Evolutionary conservation across 495 filamentous ascomycete genomes (phyloP).

Genomic region (Aspergillus carlsbadensis): DNA sequence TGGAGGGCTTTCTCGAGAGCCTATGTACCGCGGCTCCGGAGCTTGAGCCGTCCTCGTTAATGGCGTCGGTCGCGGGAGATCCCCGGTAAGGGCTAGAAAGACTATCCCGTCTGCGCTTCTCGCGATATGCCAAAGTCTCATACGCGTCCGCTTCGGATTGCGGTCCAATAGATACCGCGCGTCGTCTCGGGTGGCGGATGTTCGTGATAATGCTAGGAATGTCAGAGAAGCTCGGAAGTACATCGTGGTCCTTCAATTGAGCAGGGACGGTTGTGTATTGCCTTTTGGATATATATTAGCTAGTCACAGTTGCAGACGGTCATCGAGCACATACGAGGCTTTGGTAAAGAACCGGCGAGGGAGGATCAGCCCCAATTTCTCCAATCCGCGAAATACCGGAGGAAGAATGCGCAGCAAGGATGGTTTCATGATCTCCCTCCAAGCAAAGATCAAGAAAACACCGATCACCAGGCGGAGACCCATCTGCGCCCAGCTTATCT

Average conservation of each 20-base stretch:
- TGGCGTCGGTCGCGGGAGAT: constrained; percentile 24
- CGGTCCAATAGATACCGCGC: constrained; percentile 88
- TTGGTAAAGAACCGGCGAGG: constrained; percentile 87
- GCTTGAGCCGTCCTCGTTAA: constrained; percentile 11
- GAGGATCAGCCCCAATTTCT: constrained; percentile 71
- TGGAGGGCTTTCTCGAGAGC: constrained; percentile 34
- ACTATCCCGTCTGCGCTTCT: constrained; percentile 77
- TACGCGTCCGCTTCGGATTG: constrained; percentile 96
- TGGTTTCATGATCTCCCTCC: constrained; percentile 87
- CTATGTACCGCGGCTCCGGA: constrained; percentile 9
- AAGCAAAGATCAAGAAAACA: constrained; percentile 78
- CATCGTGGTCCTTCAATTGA: constrained; percentile 76
- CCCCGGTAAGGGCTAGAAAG: constrained; percentile 37
- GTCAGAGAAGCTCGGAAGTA: constrained; percentile 81
- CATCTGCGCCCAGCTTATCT: constrained; percentile 60
- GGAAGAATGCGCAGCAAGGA: constrained; percentile 73
- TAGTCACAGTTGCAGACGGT: not conserved
- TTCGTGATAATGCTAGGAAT: constrained; percentile 74
- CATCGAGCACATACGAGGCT: constrained; percentile 60
- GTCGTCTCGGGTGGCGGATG: constrained; percentile 73
- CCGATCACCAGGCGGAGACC: constrained; percentile 70
- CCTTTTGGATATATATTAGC: constrained; percentile 31
- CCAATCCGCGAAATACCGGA: constrained; percentile 82
- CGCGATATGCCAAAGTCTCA: constrained; percentile 90
- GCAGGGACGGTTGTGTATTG: constrained; percentile 85